phyloP scores from a whole-genome alignment of 2,329 filamentous ascomycete species.

The Alternaria sp. region DNA sequence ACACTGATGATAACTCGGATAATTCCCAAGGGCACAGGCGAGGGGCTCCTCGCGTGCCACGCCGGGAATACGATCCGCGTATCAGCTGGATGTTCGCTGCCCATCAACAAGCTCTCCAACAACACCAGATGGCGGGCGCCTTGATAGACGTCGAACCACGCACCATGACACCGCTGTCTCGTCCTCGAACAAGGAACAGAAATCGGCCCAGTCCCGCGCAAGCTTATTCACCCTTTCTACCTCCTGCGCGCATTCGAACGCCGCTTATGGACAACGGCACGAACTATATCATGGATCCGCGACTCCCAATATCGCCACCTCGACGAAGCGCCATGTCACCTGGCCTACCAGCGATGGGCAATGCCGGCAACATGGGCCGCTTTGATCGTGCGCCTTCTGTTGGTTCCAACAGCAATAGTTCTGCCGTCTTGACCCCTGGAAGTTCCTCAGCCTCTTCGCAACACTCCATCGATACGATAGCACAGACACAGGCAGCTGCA shows the following conservation, averaged over 20 bases:
- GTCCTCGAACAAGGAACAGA: conserved; percentile 49
- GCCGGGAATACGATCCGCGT: conserved; percentile 48
- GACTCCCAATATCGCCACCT: conserved; percentile 40
- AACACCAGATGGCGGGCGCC: conserved; percentile 39
- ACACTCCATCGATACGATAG: conserved; percentile 33
- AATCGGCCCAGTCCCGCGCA: conserved; percentile 47
- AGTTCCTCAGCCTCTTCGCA: conserved; percentile 37
- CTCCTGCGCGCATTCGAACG: conserved; percentile 43
- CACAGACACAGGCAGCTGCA: conserved; percentile 37
- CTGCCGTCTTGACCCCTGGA: conserved; percentile 37
- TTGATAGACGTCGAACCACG: conserved; percentile 47
- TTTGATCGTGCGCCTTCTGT: conserved; percentile 37
- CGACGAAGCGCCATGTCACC: conserved; percentile 34
- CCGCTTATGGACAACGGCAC: conserved; percentile 42
- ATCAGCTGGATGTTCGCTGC: conserved; percentile 53
- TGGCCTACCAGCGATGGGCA: conserved; percentile 22
- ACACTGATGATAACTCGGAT: conserved; percentile 50
- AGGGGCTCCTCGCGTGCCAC: conserved; percentile 31
- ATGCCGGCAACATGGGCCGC: conserved; percentile 19
- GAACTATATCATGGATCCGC: conserved; percentile 27
- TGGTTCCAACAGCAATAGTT: conserved; percentile 38
- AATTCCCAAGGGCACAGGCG: conserved; percentile 42
- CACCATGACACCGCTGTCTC: conserved; percentile 47
- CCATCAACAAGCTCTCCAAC: conserved; percentile 47
- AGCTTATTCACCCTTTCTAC: conserved; percentile 44